Base-by-base conservation (phyloP, 1,284 basidiomycete genomes). In the Cerrena zonata region DNA sequence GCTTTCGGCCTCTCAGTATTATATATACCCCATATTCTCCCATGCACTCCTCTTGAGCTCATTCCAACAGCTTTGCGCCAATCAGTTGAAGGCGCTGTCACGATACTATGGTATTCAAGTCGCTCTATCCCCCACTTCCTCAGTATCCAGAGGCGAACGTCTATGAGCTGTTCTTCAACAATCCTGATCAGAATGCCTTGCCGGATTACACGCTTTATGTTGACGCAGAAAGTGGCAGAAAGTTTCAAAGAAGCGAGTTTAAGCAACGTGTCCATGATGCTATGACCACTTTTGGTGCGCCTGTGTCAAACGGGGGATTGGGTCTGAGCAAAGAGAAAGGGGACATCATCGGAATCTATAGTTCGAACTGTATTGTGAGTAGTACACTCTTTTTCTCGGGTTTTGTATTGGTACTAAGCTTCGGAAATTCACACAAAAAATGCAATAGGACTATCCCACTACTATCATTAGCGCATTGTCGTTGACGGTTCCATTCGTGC, bases 331-430 rank as follows among this genome's bases (percentile, higher is more conserved):
- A 61, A 1, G 68, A 69, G 19, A 66, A 71, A 2, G 70, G 69
- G 1, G 82, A 84, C 53, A 77, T 86, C 24, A 69, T 87, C 24
- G 87, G 82, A 2, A 76, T 89, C 12, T 75, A 87, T 58, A 79
- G 79, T 63, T 76, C 81, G 47, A 90, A 89, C 60, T 80, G 76
- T 39, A 63, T 82, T 63, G 87, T 88, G 65, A 55, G 73, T 69
- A 23, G 24, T 38, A 18, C 37, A n/a, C n/a, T n/a, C n/a, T n/a
- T n/a, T n/a, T n/a, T n/a, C n/a, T n/a, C n/a, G n/a, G n/a, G n/a
- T n/a, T n/a, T 18, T 24, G 26, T 15, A 51, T 45, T 37, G 18
- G 50, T n/a, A n/a, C n/a, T n/a, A n/a, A n/a, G n/a, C n/a, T n/a
- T n/a, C n/a, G n/a, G n/a, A n/a, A n/a, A n/a, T 37, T 12, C 24